phyloP scores from a whole-genome alignment of 2,329 filamentous ascomycete species.

The Aspergillus sergii region DNA sequence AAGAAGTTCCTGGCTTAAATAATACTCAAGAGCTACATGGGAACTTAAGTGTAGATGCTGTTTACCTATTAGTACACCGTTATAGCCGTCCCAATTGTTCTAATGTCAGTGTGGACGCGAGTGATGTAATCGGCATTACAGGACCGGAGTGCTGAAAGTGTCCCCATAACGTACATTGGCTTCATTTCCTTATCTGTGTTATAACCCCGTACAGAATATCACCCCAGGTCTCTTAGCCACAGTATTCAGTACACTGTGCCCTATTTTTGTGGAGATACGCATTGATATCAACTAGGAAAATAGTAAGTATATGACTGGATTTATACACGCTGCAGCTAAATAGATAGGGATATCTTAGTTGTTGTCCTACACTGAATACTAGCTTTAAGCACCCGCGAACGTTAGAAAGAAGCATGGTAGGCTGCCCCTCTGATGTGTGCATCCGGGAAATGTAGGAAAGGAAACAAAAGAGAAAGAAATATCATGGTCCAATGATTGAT shows the following conservation, averaged over 20 bases:
- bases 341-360: neutral
- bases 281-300: neutral
- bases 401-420: neutral
- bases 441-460: neutral
- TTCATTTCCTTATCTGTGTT: neutral
- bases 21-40: neutral
- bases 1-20: neutral
- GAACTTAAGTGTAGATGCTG: neutral
- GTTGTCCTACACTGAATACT: neutral
- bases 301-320: neutral
- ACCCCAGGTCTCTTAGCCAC: neutral
- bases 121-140: slow-evolving; percentile 3
- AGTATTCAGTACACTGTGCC: neutral
- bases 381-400: neutral
- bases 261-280: neutral
- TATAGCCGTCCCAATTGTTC: neutral
- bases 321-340: neutral
- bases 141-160: neutral
- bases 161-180: too few relatives aligned
- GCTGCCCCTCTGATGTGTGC: neutral
- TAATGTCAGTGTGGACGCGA: neutral
- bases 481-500: neutral
- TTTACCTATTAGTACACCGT: neutral
- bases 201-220: neutral
- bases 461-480: neutral